Percentiles rank a stretch among this genome's conserved stretches.
Evolutionary conservation across 2,329 filamentous ascomycete species (phyloP).

Genomic region (Fusarium aywerte): DNA sequence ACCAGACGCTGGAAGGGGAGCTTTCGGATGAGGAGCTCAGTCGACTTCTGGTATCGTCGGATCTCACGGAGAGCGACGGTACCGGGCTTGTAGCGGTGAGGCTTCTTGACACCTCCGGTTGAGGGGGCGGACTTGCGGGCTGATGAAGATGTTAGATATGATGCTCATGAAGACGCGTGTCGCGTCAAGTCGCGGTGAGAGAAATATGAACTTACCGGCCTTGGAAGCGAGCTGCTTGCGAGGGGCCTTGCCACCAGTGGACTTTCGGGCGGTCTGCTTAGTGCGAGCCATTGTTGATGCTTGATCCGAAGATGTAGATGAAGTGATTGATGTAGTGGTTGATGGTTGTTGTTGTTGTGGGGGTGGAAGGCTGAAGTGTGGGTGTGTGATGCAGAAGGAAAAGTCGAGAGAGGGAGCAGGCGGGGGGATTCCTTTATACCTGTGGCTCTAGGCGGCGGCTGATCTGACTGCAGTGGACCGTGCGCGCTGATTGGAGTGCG

Average conservation of each 20-base stretch:
- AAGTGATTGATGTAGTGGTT: slow-evolving; percentile 43
- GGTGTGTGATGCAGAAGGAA: slow-evolving; percentile 58
- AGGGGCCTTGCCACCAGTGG: slow-evolving; percentile 80
- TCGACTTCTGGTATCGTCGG: slow-evolving; percentile 96
- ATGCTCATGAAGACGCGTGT: slow-evolving; percentile 21
- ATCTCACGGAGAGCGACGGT: slow-evolving; percentile 99
- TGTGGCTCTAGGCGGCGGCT: slow-evolving; percentile 51
- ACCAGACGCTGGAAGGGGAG: slow-evolving; percentile 98
- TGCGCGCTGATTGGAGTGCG: slow-evolving; percentile 41
- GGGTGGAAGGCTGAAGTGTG: slow-evolving; percentile 48
- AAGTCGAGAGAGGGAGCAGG: slow-evolving; percentile 52
- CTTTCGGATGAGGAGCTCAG: slow-evolving; percentile 95
- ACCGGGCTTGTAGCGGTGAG: slow-evolving; percentile 88
- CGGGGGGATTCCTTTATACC: slow-evolving; percentile 60
- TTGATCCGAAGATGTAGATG: slow-evolving; percentile 50
- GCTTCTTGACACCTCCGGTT: slow-evolving; percentile 97
- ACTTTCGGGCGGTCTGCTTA: slow-evolving; percentile 78
- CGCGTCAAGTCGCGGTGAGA: slow-evolving; percentile 20
- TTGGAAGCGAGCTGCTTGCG: slow-evolving; percentile 99
- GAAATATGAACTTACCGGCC: slow-evolving; percentile 65
- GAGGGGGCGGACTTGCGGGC: slow-evolving; percentile 96
- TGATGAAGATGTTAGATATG: slow-evolving; percentile 27
- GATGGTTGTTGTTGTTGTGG: slow-evolving; percentile 47
- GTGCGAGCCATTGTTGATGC: slow-evolving; percentile 69
- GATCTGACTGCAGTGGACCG: slow-evolving; percentile 50